Evolutionary conservation across 2,329 filamentous ascomycete species (phyloP).

Genomic region (Diplocarpon mali): DNA sequence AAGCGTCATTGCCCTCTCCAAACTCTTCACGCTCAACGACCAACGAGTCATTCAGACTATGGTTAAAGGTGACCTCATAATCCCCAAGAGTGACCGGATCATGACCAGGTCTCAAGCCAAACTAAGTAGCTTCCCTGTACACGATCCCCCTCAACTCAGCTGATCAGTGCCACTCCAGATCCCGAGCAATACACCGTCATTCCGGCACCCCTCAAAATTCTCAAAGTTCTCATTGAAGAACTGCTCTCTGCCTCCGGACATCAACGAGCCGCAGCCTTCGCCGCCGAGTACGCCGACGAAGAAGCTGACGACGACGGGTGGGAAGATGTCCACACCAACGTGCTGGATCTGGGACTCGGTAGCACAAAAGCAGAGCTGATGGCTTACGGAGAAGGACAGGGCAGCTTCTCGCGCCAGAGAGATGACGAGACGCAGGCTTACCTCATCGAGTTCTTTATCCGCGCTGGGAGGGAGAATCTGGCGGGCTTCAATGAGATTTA

Average conservation of each 20-base stretch:
- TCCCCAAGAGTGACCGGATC: conserved; percentile 68
- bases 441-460: conserved; percentile 69
- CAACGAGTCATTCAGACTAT: conserved; percentile 64
- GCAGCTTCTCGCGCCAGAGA: conserved; percentile 47
- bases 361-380: conserved; percentile 67
- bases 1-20: conserved; percentile 79
- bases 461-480: conserved; percentile 26
- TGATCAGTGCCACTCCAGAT: conserved; percentile 35
- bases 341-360: conserved; percentile 63
- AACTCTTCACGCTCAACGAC: conserved; percentile 81
- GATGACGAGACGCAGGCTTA: conserved; percentile 89
- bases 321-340: conserved; percentile 68
- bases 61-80: conserved; percentile 86
- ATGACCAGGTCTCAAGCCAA: conserved; percentile 89
- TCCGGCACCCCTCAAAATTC: conserved; percentile 81
- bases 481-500: conserved; percentile 30
- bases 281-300: conserved; percentile 45
- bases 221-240: conserved; percentile 93
- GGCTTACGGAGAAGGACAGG: conserved; percentile 54
- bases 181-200: conserved; percentile 86
- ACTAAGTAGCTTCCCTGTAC: conserved; percentile 45
- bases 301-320: conserved; percentile 72
- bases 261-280: conserved; percentile 44
- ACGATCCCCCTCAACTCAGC: conserved; percentile 5
- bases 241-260: conserved; percentile 67